Percentiles rank a stretch among this genome's conserved stretches.
Evolutionary conservation across 352 stramenopile species (phyloP).

Genomic region (Pythium oligandrum): DNA sequence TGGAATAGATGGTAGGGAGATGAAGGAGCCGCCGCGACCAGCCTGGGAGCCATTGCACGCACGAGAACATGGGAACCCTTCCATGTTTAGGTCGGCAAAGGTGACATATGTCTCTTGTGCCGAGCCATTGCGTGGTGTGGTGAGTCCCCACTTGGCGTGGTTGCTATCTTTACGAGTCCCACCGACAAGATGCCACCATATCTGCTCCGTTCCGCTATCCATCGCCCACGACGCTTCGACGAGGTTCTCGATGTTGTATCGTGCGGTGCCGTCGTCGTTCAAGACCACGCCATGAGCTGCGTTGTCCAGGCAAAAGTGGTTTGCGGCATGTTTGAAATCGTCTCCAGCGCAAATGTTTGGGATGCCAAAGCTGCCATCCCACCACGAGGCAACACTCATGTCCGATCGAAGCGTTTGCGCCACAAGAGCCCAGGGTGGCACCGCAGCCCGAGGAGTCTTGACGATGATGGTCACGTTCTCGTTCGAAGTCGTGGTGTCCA

Average conservation of each 20-base stretch:
- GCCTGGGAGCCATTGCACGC: conserved; percentile 67
- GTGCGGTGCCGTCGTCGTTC: conserved; percentile 38
- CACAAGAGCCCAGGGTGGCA: conserved; percentile 67
- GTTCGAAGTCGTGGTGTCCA: no score
- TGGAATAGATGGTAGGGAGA: conserved; percentile 31
- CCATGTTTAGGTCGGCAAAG: conserved; percentile 80
- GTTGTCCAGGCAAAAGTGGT: conserved; percentile 61
- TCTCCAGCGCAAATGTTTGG: conserved; percentile 74
- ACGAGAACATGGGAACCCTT: conserved; percentile 74
- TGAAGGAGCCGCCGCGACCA: conserved; percentile 68
- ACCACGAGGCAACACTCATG: conserved; percentile 77
- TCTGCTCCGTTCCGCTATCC: conserved; percentile 26
- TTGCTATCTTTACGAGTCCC: conserved; percentile 47
- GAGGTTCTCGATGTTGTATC: conserved; percentile 77
- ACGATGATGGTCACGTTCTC: conserved; percentile 34
- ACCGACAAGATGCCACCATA: conserved; percentile 66
- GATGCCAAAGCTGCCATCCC: conserved; percentile 66
- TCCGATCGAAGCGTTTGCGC: conserved; percentile 47
- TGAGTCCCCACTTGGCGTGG: conserved; percentile 71
- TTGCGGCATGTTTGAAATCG: conserved; percentile 28
- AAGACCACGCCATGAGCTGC: conserved; percentile 28
- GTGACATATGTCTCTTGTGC: conserved; percentile 22
- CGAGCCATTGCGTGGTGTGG: conserved; percentile 33
- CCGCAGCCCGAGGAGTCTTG: conserved; percentile 45
- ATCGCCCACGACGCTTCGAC: conserved; percentile 51